Conservation (phyloP, 805 yeast species). For the Kazachstania bromeliacearum region DNA sequence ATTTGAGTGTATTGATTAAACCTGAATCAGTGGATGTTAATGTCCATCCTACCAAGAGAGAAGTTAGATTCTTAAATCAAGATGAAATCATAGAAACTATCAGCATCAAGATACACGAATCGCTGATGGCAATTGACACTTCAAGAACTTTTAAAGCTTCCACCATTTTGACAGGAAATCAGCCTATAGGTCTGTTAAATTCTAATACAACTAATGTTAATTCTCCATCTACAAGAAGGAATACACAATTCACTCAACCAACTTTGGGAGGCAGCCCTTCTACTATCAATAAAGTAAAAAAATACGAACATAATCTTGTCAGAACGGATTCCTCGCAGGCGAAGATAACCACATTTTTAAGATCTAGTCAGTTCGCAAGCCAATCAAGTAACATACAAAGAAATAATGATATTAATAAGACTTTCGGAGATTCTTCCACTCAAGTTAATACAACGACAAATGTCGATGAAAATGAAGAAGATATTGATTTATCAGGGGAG, state of each 20-base stretch:
- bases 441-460: neutral
- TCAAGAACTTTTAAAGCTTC: conserved; percentile 64
- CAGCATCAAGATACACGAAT: conserved; percentile 38
- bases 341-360: conserved; percentile 23
- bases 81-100: conserved; percentile 71
- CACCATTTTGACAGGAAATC: conserved; percentile 35
- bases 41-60: conserved; percentile 91
- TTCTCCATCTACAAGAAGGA: neutral
- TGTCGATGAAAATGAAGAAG: conserved; percentile 4
- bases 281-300: conserved; percentile 13
- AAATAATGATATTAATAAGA: neutral
- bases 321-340: conserved; percentile 28
- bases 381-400: neutral
- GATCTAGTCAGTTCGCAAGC: conserved; percentile 6
- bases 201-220: neutral
- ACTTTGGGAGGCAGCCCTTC: neutral
- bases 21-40: conserved; percentile 81
- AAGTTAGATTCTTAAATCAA: conserved; percentile 77
- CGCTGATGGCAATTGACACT: conserved; percentile 49
- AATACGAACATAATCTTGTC: conserved; percentile 28
- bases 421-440: too few relatives aligned
- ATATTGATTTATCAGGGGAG: neutral
- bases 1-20: conserved; percentile 55
- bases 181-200: neutral
- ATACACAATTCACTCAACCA: neutral